Evolutionary conservation across 2,329 filamentous ascomycete species (phyloP).

Genomic region (Claviceps pazoutovae): DNA sequence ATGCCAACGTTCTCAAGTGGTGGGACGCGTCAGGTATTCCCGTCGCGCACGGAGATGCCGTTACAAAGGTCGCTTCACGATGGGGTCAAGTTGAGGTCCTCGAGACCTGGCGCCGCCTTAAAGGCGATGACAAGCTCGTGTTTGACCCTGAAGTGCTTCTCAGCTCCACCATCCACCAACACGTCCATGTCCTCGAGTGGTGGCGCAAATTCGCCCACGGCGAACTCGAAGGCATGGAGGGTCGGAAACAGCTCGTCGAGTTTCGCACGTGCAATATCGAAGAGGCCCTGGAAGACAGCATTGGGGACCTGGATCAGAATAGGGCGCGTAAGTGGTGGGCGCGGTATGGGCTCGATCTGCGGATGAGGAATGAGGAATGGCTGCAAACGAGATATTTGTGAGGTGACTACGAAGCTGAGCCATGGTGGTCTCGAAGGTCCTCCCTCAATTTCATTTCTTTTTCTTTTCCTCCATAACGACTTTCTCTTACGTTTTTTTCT

Average conservation of each 20-base stretch:
- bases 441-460: no score
- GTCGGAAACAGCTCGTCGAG: slow-evolving; percentile 55
- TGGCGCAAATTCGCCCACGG: slow-evolving; percentile 60
- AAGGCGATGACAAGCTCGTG: slow-evolving; percentile 51
- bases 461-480: no score
- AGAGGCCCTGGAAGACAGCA: slow-evolving; percentile 80
- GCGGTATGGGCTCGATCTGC: slow-evolving; percentile 65
- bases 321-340: slow-evolving; percentile 80
- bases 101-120: slow-evolving; percentile 62
- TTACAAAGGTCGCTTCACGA: slow-evolving; percentile 71
- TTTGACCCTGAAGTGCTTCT: slow-evolving; percentile 77
- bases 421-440: no score
- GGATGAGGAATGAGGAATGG: slow-evolving; percentile 76
- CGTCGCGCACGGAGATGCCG: slow-evolving; percentile 64
- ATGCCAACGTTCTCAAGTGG: slow-evolving; percentile 66
- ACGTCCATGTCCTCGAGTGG: slow-evolving; percentile 79
- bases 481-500: no score
- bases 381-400: slow-evolving; percentile 58
- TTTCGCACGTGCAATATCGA: slow-evolving; percentile 95
- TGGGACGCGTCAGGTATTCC: slow-evolving; percentile 75
- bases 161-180: slow-evolving; percentile 74
- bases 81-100: slow-evolving; percentile 76
- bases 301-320: slow-evolving; percentile 47
- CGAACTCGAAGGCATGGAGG: slow-evolving; percentile 38
- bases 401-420: not conserved